Conservation (phyloP, 805 yeast genomes). For the Starmera dryadoides region DNA sequence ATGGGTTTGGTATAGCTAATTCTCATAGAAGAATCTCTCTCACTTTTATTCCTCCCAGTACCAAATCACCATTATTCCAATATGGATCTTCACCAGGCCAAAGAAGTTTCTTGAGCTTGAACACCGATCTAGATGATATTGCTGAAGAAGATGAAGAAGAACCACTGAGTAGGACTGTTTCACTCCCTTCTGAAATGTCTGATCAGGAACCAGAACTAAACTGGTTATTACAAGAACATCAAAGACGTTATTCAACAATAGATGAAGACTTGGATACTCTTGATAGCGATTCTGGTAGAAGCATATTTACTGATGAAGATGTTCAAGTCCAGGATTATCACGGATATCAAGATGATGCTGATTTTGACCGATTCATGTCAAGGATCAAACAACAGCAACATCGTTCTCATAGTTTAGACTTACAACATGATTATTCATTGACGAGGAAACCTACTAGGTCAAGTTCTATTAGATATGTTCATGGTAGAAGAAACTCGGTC, state of each 20-base stretch:
- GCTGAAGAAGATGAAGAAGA: slow-evolving; percentile 26
- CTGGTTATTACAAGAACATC: slow-evolving; percentile 34
- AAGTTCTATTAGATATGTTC: no score
- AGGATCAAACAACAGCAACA: slow-evolving; percentile 14
- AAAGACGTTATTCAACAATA: slow-evolving; percentile 27
- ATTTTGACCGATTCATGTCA: slow-evolving; percentile 14
- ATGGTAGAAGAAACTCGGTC: slow-evolving; percentile 13
- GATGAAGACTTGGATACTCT: slow-evolving; percentile 13
- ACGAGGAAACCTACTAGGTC: no score
- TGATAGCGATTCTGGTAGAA: slow-evolving; percentile 3
- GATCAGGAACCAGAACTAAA: slow-evolving; percentile 29
- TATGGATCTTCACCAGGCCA: slow-evolving; percentile 25
- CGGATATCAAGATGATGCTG: slow-evolving; percentile 17
- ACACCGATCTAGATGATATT: slow-evolving; percentile 22
- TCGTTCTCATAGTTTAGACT: no score
- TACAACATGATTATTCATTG: no score
- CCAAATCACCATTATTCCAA: slow-evolving; percentile 31
- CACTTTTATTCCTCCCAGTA: slow-evolving; percentile 32
- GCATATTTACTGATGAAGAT: slow-evolving; percentile 1
- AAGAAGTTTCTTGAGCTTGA: slow-evolving; percentile 32
- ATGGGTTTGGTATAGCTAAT: slow-evolving; percentile 35
- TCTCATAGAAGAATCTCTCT: slow-evolving; percentile 31
- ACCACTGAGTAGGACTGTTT: slow-evolving; percentile 28
- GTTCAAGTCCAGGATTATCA: slow-evolving; percentile 8
- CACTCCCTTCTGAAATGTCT: slow-evolving; percentile 33